phyloP scores from a whole-genome alignment of 352 stramenopile species.

The Phytophthora gonapodyides region DNA sequence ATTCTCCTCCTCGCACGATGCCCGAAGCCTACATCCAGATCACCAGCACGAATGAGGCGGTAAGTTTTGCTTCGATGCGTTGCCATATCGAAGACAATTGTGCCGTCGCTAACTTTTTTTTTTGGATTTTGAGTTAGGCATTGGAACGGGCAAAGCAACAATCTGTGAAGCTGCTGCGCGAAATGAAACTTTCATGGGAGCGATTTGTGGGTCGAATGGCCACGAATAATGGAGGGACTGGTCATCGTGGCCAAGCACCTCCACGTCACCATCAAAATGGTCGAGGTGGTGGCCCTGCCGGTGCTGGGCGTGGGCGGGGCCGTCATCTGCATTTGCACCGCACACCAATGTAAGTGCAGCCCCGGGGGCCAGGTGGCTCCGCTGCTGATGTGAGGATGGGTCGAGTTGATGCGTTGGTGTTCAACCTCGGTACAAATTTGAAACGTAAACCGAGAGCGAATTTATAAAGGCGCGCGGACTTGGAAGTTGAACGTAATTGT shows the following conservation, averaged over 20 bases:
- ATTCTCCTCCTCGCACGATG: slow-evolving; percentile 13
- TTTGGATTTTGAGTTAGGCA: slow-evolving; percentile 23
- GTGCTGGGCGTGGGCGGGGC: slow-evolving; percentile 20
- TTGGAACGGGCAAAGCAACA: slow-evolving; percentile 53
- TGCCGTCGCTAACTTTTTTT: background rate
- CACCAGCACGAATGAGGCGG: slow-evolving; percentile 54
- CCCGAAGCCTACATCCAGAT: slow-evolving; percentile 57
- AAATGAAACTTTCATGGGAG: slow-evolving; percentile 66
- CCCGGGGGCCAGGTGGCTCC: slow-evolving; percentile 9
- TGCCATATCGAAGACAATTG: background rate
- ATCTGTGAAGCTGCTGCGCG: slow-evolving; percentile 49
- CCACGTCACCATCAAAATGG: slow-evolving; percentile 25
- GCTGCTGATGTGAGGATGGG: background rate
- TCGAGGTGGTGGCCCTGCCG: slow-evolving; percentile 8
- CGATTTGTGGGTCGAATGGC: slow-evolving; percentile 33
- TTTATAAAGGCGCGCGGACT: too few relatives aligned
- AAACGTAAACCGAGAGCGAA: too few relatives aligned
- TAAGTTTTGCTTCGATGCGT: slow-evolving; percentile 19
- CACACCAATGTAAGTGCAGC: slow-evolving; percentile 14
- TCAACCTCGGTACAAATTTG: background rate
- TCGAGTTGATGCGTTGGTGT: background rate
- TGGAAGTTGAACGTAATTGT: too few relatives aligned
- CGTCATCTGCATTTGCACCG: slow-evolving; percentile 38
- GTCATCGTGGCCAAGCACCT: slow-evolving; percentile 19
- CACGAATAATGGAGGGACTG: slow-evolving; percentile 10